phyloP scores from a whole-genome alignment of 352 stramenopile genomes.

The Phytophthora tubulina region DNA sequence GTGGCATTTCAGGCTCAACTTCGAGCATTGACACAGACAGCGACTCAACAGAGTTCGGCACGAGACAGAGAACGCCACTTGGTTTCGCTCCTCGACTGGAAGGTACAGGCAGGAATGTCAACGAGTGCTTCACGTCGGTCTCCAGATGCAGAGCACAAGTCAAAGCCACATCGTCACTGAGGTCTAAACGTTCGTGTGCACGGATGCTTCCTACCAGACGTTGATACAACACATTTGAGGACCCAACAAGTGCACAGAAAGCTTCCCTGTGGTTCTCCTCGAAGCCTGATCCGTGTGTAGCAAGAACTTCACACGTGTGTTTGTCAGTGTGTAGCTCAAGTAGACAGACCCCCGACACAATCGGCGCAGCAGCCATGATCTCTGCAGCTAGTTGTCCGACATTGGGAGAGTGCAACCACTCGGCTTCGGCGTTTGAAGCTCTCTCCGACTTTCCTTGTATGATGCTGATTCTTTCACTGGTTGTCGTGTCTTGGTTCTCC shows the following conservation, averaged over 20 bases:
- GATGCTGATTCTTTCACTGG: slow-evolving; percentile 2
- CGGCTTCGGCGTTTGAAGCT: slow-evolving; percentile 26
- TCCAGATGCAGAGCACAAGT: slow-evolving; percentile 33
- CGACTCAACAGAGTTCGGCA: slow-evolving; percentile 20
- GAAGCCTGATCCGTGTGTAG: slow-evolving; percentile 30
- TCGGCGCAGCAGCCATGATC: slow-evolving; percentile 33
- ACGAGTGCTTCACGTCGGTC: slow-evolving; percentile 22
- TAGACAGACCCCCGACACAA: slow-evolving; percentile 55
- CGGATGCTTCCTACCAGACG: slow-evolving; percentile 53
- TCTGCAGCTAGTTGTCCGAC: slow-evolving; percentile 43
- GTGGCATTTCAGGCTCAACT: slow-evolving; percentile 16
- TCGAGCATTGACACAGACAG: slow-evolving; percentile 34
- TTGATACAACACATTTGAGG: slow-evolving; percentile 41
- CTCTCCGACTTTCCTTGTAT: slow-evolving; percentile 16
- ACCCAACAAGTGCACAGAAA: slow-evolving; percentile 25
- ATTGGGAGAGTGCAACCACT: slow-evolving; percentile 50
- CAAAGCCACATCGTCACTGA: slow-evolving; percentile 50
- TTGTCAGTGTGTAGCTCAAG: slow-evolving; percentile 58
- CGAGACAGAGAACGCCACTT: slow-evolving; percentile 59
- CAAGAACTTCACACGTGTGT: slow-evolving; percentile 48
- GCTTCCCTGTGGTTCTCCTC: slow-evolving; percentile 7
- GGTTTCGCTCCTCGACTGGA: slow-evolving; percentile 44
- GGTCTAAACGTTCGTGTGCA: slow-evolving; percentile 43
- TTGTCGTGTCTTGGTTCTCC: slow-evolving; percentile 12
- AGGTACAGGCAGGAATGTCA: slow-evolving; percentile 67